Evolutionary conservation across 495 filamentous ascomycete species (phyloP), one percentile per base, ranked within the genome.

Genomic region (Jackrogersella multiformis): DNA sequence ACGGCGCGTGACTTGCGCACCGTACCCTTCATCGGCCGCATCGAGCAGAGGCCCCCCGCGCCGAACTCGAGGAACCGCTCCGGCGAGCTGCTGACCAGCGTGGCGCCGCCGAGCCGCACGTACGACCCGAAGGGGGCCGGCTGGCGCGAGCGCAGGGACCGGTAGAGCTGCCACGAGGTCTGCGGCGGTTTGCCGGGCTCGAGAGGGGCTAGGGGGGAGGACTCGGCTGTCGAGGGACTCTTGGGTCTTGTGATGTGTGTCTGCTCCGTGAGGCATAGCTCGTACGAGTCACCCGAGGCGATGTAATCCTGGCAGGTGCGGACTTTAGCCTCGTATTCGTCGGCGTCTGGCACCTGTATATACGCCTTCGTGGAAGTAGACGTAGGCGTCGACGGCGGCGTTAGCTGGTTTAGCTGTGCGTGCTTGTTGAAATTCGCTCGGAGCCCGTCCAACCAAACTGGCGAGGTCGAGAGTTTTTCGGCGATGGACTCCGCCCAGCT

Each of bases 1-100:
- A 81, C 79, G 13, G 75, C 76, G 28, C 81, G 74, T 0, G 85
- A 83, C 72, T 95, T 96, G 51, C 86, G 86, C 34, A 97, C 92
- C 0, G 95, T 99, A 23, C 95, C 95, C 80, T 99, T 99, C 84
- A 99, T 99, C 0, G 95, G 95, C 18, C 89, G 82, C 72, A 92
- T 88, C 61, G 88, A 82, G 69, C 87, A 89, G 7, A 69, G 67
- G 0, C 85, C 86, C 4, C 71, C 64, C 7, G 87, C 80, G 55
- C 84, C 77, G 88, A 89, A 95, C 58, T 84, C 84, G 6, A 97
- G 85, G 77, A 97, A 99, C 18, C 93, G 90, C 75, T 99, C 95
- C 0, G 95, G 95, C n/a, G 91, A 95, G 74, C 88, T 90, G 78
- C 88, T 89, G 51, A 96, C 83, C 12, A 97, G 82, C 8, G 91